A percentile compares a stretch with the other conserved stretches of the same genome.
Conservation (phyloP, 108 stramenopile genomes). For the Conticribra weissflogii region DNA sequence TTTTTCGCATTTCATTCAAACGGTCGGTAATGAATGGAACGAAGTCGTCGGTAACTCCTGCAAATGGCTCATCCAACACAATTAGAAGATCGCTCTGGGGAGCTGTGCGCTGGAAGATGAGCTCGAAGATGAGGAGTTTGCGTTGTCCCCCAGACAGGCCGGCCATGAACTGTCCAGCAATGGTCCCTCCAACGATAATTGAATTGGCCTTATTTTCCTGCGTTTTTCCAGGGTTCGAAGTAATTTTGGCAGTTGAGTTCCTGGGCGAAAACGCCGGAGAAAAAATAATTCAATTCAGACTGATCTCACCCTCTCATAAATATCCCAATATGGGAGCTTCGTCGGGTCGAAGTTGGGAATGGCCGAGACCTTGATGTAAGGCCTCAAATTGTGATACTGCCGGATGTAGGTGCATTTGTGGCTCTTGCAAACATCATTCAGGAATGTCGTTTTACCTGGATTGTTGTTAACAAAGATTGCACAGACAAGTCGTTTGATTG, state of each 20-base stretch:
- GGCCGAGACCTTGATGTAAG: slow-evolving; percentile 56
- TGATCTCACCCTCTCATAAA: slow-evolving; percentile 50
- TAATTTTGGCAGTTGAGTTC: too few species aligned
- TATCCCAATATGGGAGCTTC: slow-evolving; percentile 71
- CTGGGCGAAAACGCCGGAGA: too few species aligned
- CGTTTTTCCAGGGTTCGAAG: background rate
- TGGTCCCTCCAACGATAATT: slow-evolving; percentile 70
- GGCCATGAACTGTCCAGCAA: slow-evolving; percentile 71
- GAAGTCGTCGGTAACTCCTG: slow-evolving; percentile 78
- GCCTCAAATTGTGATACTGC: slow-evolving; percentile 77
- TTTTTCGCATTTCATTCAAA: slow-evolving; percentile 54
- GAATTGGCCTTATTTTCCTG: slow-evolving; percentile 52
- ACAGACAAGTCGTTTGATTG: background rate
- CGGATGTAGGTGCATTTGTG: slow-evolving; percentile 80
- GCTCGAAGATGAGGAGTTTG: slow-evolving; percentile 69
- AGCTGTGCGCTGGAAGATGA: slow-evolving; percentile 63
- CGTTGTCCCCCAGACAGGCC: slow-evolving; percentile 72
- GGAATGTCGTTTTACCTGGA: slow-evolving; percentile 71
- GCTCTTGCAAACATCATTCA: slow-evolving; percentile 68
- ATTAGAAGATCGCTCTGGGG: slow-evolving; percentile 55
- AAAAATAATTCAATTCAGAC: too few species aligned
- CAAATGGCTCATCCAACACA: slow-evolving; percentile 73
- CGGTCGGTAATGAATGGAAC: slow-evolving; percentile 66
- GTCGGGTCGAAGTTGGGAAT: slow-evolving; percentile 77
- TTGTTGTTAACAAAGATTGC: background rate